These are phyloP conservation scores for Biscutella auriculata DNA, from an alignment of 441 rosid genomes.

Conservation along the genomic window DNA sequence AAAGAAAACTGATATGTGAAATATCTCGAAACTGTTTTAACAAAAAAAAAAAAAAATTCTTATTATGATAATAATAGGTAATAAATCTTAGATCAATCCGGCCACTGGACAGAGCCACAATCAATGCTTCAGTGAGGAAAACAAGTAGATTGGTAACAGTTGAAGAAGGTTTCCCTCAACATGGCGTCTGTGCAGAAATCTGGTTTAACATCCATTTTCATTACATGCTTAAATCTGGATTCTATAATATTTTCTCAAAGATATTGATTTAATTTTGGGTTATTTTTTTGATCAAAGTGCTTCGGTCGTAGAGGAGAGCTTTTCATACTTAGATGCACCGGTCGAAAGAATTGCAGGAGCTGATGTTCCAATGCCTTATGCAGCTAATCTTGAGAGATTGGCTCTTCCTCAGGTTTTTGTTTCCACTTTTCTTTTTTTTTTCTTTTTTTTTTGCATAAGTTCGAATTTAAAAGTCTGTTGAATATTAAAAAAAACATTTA, in stretches of 20 bases:
- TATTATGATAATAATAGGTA: no score
- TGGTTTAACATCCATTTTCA: conserved; percentile 38
- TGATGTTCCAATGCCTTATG: conserved; percentile 91
- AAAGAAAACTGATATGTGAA: no score
- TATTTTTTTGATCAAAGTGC: no score
- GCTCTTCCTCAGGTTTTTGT: conserved; percentile 86
- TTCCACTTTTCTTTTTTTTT: no score
- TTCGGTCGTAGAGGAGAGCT: conserved; percentile 80
- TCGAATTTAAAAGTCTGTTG: no score
- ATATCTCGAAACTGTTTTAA: no score
- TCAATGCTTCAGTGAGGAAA: conserved; percentile 85
- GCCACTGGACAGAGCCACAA: conserved; percentile 81
- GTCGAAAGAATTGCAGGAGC: conserved; percentile 87
- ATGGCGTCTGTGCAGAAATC: conserved; percentile 94
- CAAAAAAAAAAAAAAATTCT: no score
- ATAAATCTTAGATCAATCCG: conserved; percentile 86
- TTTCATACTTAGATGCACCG: conserved; percentile 73
- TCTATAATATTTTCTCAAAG: no score
- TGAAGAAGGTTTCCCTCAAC: conserved; percentile 96
- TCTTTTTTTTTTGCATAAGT: neutral
- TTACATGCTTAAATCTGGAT: no score
- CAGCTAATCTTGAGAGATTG: conserved; percentile 82
- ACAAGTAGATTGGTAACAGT: conserved; percentile 90
- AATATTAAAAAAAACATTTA: no score
- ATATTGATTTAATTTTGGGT: no score